Conservation (phyloP, 2,329 filamentous ascomycete genomes). For the Emergomyces pasteurianus region DNA sequence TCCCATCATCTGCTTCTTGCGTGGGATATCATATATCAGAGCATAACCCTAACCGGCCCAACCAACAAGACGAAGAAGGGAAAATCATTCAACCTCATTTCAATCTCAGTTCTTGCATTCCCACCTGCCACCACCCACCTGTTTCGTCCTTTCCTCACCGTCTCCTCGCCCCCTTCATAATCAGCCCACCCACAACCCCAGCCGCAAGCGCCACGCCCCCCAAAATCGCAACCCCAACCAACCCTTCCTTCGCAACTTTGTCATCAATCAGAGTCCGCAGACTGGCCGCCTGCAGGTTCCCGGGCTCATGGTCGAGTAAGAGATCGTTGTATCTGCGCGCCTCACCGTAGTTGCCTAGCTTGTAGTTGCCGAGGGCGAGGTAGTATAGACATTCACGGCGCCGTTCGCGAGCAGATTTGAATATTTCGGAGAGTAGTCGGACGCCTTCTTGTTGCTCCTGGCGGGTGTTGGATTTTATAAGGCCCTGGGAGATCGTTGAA, state of each 20-base stretch:
- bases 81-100: neutral
- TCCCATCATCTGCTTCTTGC: neutral
- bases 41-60: neutral
- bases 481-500: conserved; percentile 47
- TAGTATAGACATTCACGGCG: conserved; percentile 98
- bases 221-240: conserved; percentile 89
- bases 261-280: conserved; percentile 84
- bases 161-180: conserved; percentile 64
- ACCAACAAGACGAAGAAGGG: neutral
- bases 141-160: conserved; percentile 24
- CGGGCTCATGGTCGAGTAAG: conserved; percentile 78
- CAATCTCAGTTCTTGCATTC: too few species aligned
- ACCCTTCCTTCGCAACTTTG: conserved; percentile 85
- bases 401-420: conserved; percentile 82
- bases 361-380: conserved; percentile 92
- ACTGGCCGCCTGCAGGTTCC: conserved; percentile 81
- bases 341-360: conserved; percentile 94
- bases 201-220: conserved; percentile 86
- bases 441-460: conserved; percentile 89
- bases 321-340: conserved; percentile 90
- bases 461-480: conserved; percentile 83
- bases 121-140: too few species aligned
- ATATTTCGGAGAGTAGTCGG: conserved; percentile 88
- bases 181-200: conserved; percentile 78
- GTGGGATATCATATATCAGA: neutral